These are phyloP conservation scores for Cryptomeria japonica DNA, from an alignment of 75 land plant genomes.

Conservation along the genomic window DNA sequence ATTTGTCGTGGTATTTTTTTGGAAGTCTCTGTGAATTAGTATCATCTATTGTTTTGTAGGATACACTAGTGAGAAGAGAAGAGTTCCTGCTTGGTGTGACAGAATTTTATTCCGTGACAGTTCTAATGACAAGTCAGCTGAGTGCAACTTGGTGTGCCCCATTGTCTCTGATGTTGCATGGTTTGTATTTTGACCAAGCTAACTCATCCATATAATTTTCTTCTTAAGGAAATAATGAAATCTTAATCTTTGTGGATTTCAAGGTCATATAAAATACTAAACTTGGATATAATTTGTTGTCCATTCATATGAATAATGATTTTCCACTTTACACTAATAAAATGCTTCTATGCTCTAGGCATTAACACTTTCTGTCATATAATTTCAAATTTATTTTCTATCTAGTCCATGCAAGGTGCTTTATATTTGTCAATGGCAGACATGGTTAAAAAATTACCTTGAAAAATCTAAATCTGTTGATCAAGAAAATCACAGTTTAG, in stretches of 20 bases:
- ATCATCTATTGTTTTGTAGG: conserved; percentile 37
- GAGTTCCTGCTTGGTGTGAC: conserved; percentile 98
- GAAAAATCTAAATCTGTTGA: not conserved
- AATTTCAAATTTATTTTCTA: not conserved
- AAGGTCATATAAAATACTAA: not conserved
- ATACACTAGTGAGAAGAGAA: conserved; percentile 91
- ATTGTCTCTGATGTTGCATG: conserved; percentile 53
- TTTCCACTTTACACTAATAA: not conserved
- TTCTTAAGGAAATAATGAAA: not conserved
- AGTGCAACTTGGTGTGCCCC: conserved; percentile 68
- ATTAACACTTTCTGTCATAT: not conserved
- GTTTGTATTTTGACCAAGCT: conserved; percentile 41
- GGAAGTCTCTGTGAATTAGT: not conserved
- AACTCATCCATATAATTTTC: not conserved
- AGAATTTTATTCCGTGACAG: conserved; percentile 90
- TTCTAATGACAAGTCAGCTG: conserved; percentile 45
- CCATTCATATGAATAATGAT: not conserved
- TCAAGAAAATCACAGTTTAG: not conserved
- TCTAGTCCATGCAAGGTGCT: not conserved
- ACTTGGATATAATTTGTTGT: not conserved
- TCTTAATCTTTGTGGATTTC: not conserved
- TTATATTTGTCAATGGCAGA: not conserved
- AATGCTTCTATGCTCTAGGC: not conserved
- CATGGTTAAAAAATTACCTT: not conserved
- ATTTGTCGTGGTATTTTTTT: not conserved